Evolutionary conservation across 306 rosid genomes (phyloP).

Genomic region (Prunus salicina): DNA sequence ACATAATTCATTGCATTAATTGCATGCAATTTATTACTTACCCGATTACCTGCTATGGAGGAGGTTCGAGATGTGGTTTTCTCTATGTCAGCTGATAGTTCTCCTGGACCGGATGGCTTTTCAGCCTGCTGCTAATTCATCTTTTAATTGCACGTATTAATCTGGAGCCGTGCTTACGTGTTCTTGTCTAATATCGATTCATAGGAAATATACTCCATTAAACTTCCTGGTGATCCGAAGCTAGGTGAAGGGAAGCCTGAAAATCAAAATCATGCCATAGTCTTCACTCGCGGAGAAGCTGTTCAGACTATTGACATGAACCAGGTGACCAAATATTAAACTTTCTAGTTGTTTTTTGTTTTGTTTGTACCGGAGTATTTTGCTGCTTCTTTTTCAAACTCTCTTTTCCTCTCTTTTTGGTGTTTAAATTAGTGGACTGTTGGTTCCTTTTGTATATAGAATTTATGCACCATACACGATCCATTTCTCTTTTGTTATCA

Average conservation of each 20-base stretch:
- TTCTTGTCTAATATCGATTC: constrained; percentile 10
- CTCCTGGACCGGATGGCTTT: too few relatives aligned
- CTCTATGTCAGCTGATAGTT: too few relatives aligned
- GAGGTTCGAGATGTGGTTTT: too few relatives aligned
- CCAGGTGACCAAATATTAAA: constrained; percentile 50
- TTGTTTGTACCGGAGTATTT: background rate
- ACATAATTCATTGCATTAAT: background rate
- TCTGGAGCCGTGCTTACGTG: constrained; percentile 3
- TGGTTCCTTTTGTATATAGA: background rate
- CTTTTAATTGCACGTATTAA: background rate
- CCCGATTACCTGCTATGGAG: too few relatives aligned
- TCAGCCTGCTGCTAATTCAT: background rate
- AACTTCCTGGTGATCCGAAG: constrained; percentile 98
- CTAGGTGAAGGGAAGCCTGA: constrained; percentile 99
- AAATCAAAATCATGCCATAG: constrained; percentile 95
- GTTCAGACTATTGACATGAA: constrained; percentile 99
- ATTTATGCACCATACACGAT: background rate
- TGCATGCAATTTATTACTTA: background rate
- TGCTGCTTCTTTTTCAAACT: background rate
- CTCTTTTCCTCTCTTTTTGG: background rate
- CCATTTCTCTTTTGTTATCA: background rate
- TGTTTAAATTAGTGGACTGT: background rate
- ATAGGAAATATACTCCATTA: constrained; percentile 87
- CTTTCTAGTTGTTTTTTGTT: background rate
- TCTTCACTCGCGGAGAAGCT: constrained; percentile 97